Evolutionary conservation across 2,329 filamentous ascomycete genomes (phyloP), one percentile per base, ranked within the genome.

Genomic region (Claviceps maximensis): DNA sequence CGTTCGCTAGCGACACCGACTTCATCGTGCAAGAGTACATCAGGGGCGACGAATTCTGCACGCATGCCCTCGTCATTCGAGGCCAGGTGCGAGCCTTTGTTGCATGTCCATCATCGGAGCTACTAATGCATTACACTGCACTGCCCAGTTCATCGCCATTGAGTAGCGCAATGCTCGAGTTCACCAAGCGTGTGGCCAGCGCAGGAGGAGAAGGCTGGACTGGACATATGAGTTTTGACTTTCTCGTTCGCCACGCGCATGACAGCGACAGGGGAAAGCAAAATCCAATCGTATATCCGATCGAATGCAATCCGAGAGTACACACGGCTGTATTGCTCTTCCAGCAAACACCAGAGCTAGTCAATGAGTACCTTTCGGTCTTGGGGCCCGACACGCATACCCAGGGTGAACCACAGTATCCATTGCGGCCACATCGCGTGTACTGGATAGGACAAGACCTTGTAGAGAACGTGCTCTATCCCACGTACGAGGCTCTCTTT

Each of bases 371-470:
- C 57, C 65, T 84, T 15, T 71, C 69, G 0, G 58, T 74, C 0
- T 63, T 82, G 0, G 61, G 68, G 0, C 53, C 57, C 0, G 54
- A 53, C 19, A 6, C 52, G 1, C 19, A 55, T 38, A 49, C 55
- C 31, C 50, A 60, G 3, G 3, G 21, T 6, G 46, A 54, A 38
- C 67, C 58, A 1, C 27, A 58, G 6, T 57, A 58, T 27, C 65
- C 62, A 5, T 56, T 27, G 2, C 54, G 55, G 42, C 54, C 63
- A 52, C 57, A 52, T 44, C 58, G 60, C 13, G 69, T 73, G 56
- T 86, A 84, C 65, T 87, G 83, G 83, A 62, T 83, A n/a, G 80
- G 77, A 0, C 82, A 87, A 57, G 84, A 87, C 53, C 52, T 87
- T 0, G 68, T 83, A 1, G 70, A 73, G 1, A 65, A 74, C 1